Evolutionary conservation across 495 filamentous ascomycete genomes (phyloP).

Genomic region (Xylaria acuta): DNA sequence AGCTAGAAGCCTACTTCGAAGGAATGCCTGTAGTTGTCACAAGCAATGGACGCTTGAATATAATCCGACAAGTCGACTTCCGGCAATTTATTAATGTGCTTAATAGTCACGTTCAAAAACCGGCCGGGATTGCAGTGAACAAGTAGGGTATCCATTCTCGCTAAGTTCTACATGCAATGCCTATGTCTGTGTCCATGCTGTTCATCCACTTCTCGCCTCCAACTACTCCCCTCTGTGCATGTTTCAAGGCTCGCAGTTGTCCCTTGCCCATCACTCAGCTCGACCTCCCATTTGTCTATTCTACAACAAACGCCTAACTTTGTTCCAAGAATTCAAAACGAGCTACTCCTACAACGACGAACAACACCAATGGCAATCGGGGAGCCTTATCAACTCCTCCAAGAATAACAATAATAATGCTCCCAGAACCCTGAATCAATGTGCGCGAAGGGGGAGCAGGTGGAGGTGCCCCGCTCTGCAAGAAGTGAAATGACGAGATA

Average conservation of each 20-base stretch:
- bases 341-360: slow-evolving; percentile 18
- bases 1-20: background rate
- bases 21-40: background rate
- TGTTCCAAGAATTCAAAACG: background rate
- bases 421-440: background rate
- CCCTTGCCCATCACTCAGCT: slow-evolving; percentile 12
- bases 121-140: background rate
- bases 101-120: background rate
- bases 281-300: slow-evolving; percentile 7
- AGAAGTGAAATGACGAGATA: slow-evolving; percentile 22
- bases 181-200: slow-evolving; percentile 9
- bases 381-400: background rate
- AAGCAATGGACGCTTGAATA: background rate
- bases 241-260: background rate
- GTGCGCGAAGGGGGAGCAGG: slow-evolving; percentile 1
- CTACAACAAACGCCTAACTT: slow-evolving; percentile 15
- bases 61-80: background rate
- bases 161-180: slow-evolving; percentile 29
- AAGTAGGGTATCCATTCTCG: slow-evolving; percentile 28
- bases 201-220: slow-evolving; percentile 2
- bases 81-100: background rate
- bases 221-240: background rate
- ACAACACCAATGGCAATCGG: background rate
- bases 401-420: background rate
- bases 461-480: background rate